Evolutionary conservation across 2,329 filamentous ascomycete genomes (phyloP).

Genomic region (Colletotrichum sp.): DNA sequence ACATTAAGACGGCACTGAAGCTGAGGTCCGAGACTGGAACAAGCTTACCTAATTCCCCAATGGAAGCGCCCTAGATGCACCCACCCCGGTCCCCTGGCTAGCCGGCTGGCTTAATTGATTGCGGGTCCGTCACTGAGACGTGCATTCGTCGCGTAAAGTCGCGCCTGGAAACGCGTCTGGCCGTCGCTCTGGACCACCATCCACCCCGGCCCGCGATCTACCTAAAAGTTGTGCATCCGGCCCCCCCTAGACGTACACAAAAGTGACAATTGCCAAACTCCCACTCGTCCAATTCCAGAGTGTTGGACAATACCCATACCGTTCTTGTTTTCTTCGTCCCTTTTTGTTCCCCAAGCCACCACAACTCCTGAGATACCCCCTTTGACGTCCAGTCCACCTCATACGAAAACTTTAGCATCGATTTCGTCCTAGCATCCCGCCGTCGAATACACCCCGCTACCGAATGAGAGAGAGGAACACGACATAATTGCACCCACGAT

Average conservation of each 20-base stretch:
- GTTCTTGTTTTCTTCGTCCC: neutral
- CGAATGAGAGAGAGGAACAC: neutral
- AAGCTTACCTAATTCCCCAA: neutral
- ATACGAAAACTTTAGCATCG: neutral
- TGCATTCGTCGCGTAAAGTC: slow-evolving; percentile 22
- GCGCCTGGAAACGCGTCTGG: slow-evolving; percentile 19
- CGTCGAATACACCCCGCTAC: neutral
- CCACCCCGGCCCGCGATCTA: slow-evolving; percentile 1
- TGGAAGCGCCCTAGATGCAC: neutral
- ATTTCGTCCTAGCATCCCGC: neutral
- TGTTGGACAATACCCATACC: neutral
- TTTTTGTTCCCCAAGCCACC: neutral
- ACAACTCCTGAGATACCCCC: slow-evolving; percentile 15
- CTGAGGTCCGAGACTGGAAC: neutral
- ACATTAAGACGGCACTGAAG: neutral
- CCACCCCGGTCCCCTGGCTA: neutral
- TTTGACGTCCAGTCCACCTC: neutral
- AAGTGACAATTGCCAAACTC: slow-evolving; percentile 9
- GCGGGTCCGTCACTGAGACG: neutral
- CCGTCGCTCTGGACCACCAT: neutral
- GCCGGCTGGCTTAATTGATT: slow-evolving; percentile 20
- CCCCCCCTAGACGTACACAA: neutral
- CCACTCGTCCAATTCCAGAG: slow-evolving; percentile 19
- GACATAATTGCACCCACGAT: slow-evolving; percentile 42
- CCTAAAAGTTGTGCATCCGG: slow-evolving; percentile 8